phyloP scores from a whole-genome alignment of 805 yeast species.

The Aciculoconidium aculeatum region DNA sequence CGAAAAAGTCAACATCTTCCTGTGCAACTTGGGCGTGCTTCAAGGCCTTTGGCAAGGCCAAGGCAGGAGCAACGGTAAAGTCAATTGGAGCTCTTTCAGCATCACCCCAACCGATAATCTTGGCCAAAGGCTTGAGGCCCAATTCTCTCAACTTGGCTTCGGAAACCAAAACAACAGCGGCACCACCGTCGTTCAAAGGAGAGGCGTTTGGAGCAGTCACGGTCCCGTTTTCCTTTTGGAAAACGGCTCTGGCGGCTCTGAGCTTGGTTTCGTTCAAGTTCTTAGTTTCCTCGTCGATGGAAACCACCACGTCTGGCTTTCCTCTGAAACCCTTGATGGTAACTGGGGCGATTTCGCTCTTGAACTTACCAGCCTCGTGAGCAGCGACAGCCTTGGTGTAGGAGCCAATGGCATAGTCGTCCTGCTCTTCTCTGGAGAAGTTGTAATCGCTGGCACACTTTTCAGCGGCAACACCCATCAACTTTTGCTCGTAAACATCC shows the following conservation, averaged over 20 bases:
- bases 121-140: slow-evolving; percentile 83
- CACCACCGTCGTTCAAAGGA: slow-evolving; percentile 96
- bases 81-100: slow-evolving; percentile 94
- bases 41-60: slow-evolving; percentile 94
- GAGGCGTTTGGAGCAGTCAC: slow-evolving; percentile 98
- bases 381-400: slow-evolving; percentile 86
- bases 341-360: slow-evolving; percentile 76
- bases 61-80: slow-evolving; percentile 93
- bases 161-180: slow-evolving; percentile 85
- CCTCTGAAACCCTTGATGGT: slow-evolving; percentile 85
- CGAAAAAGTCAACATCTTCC: slow-evolving; percentile 80
- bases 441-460: slow-evolving; percentile 84
- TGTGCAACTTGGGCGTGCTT: slow-evolving; percentile 69
- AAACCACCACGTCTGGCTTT: slow-evolving; percentile 71
- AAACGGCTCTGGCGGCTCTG: slow-evolving; percentile 85
- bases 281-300: slow-evolving; percentile 76
- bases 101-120: slow-evolving; percentile 93
- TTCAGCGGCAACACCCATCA: slow-evolving; percentile 98
- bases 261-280: slow-evolving; percentile 76
- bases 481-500: slow-evolving; percentile 82
- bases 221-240: slow-evolving; percentile 90
- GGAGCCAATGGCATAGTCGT: slow-evolving; percentile 76
- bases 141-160: slow-evolving; percentile 81
- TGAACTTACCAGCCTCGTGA: slow-evolving; percentile 73
- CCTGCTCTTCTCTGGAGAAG: slow-evolving; percentile 82